Percentiles rank a stretch among this genome's conserved stretches.
phyloP scores from a whole-genome alignment of 2,329 filamentous ascomycete genomes.

The Zarea fungicola region DNA sequence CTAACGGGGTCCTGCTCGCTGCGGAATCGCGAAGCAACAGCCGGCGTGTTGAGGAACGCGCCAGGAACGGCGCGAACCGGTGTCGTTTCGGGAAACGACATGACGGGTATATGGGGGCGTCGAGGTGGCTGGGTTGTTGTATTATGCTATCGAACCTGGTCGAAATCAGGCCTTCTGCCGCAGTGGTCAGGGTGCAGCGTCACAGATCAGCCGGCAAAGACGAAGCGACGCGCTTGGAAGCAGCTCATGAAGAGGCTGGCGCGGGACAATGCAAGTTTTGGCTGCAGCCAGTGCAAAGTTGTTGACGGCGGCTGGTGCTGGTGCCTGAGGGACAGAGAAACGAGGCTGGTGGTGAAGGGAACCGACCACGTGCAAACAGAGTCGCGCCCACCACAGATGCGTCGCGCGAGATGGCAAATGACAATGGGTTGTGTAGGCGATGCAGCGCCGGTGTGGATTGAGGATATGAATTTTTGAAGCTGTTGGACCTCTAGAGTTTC shows the following conservation, averaged over 20 bases:
- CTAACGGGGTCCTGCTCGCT: slow-evolving; percentile 41
- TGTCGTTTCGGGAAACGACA: slow-evolving; percentile 55
- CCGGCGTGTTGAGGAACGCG: slow-evolving; percentile 71
- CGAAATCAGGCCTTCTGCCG: slow-evolving; percentile 1
- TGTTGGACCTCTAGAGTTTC: slow-evolving; percentile 8
- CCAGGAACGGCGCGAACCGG: slow-evolving; percentile 70
- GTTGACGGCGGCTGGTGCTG: no score
- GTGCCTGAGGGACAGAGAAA: no score
- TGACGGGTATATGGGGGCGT: slow-evolving; percentile 24
- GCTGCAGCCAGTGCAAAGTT: background rate
- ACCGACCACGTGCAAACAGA: background rate
- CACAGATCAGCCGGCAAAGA: slow-evolving; percentile 1
- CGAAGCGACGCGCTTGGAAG: slow-evolving; percentile 5
- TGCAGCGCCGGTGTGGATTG: slow-evolving; percentile 7
- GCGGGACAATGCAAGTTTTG: background rate
- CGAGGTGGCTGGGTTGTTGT: background rate
- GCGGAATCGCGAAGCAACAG: slow-evolving; percentile 46
- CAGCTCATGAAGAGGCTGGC: slow-evolving; percentile 8
- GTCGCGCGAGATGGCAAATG: background rate
- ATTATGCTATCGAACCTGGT: background rate
- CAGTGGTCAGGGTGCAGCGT: background rate
- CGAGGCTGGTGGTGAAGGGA: background rate
- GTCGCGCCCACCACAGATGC: background rate
- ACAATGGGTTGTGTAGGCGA: slow-evolving; percentile 8
- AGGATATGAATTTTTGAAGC: slow-evolving; percentile 11